Percentiles rank a stretch among this genome's conserved stretches.
These are phyloP conservation scores for Plantago coronopus DNA, from an alignment of 305 asterid genomes.

Conservation along the genomic window DNA sequence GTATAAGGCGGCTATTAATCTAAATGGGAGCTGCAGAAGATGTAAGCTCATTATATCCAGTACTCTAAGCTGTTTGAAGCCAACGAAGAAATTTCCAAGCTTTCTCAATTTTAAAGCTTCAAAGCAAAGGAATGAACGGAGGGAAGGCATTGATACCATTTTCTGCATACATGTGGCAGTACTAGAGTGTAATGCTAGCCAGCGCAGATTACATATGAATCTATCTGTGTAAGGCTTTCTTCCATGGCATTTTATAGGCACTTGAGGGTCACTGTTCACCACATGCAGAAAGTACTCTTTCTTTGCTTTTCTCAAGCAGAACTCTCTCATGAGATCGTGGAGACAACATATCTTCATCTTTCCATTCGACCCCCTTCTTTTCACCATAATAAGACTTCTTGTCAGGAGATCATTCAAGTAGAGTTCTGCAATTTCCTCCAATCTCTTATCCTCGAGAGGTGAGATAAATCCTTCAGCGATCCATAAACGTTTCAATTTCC, in stretches of 20 bases:
- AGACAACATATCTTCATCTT: conserved; percentile 26
- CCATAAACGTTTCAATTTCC: conserved; percentile 24
- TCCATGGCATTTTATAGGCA: background rate
- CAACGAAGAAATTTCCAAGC: background rate
- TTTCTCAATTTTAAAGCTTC: background rate
- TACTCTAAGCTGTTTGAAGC: conserved; percentile 19
- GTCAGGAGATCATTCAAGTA: conserved; percentile 21
- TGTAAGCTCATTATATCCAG: conserved; percentile 17
- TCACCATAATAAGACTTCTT: conserved; percentile 25
- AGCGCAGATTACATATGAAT: background rate
- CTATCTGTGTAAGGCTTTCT: no score
- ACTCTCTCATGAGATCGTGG: conserved; percentile 26
- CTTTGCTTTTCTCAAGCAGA: conserved; percentile 24
- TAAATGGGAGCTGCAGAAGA: background rate
- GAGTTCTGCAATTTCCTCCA: conserved; percentile 24
- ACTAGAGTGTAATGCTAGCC: no score
- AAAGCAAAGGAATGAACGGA: conserved; percentile 25
- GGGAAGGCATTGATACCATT: background rate
- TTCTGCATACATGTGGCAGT: background rate
- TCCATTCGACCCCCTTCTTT: conserved; percentile 18
- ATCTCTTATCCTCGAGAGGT: conserved; percentile 1
- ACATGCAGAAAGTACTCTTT: conserved; percentile 20
- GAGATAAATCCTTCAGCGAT: conserved; percentile 26
- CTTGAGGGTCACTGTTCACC: conserved; percentile 4
- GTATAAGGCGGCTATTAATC: background rate